Base-by-base conservation (phyloP, 2,329 filamentous ascomycete genomes). In the Hymenoscyphus fraxineus region DNA sequence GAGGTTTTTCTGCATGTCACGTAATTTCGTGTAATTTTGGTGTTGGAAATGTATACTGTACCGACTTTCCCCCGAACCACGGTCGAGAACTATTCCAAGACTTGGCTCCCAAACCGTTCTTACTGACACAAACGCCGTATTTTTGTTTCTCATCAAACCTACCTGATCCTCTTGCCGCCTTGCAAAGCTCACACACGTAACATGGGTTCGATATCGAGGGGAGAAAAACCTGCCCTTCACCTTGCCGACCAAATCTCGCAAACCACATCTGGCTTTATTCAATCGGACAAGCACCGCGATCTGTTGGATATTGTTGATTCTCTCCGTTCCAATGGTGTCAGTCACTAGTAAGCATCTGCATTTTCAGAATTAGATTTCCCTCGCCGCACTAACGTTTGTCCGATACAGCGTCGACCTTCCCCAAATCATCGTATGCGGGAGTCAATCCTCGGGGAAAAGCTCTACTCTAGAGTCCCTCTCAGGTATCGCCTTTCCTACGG, bases 281-380 rank as follows among this genome's bases (percentile, higher is more conserved):
- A 66, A 59, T 65, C 63, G 3, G 75, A 79, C 64, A 83, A 86
- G 70, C 83, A 86, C 74, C 78, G 80, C n/a, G 80, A 80, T 41
- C 78, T 87, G 40, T 77, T 87, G 58, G 82, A 87, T 65, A 80
- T 84, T 64, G 80, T 86, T 62, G 82, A 85, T 69, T 81, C 80
- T 63, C 79, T 86, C n/a, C 81, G 81, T 41, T 61, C 59, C 51
- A 60, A 62, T 31, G 67, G 66, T 3, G 58, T 68, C 35, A 61
- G 64, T 47, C 65, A 71, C 3, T 68, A 65, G 44, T 47, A 47
- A 22, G 44, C 1, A 47, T 35, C 2, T 35, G 27, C 15, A 47
- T 7, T 5, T 16, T 2, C 6, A 16, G 6, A 44, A 19, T 6
- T 16, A 7, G 2, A 15, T 44, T n/a, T 16, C 6, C 41, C 3